phyloP scores from a whole-genome alignment of 1,284 basidiomycete species.

The Cryptococcus amylolentus region DNA sequence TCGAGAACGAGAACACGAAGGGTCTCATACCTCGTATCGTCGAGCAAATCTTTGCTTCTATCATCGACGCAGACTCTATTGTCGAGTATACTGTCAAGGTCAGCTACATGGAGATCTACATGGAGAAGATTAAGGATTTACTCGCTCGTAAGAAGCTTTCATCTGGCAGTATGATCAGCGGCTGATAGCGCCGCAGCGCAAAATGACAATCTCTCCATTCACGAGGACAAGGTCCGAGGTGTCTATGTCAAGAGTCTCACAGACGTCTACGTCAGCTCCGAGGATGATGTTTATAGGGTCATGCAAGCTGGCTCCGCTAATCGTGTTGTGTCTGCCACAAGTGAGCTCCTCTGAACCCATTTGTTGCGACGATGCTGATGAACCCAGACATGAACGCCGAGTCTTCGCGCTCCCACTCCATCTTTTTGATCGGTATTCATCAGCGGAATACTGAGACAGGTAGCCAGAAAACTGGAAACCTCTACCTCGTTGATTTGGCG shows the following conservation, averaged over 20 bases:
- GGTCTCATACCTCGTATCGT: slow-evolving; percentile 98
- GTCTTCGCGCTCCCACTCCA: slow-evolving; percentile 97
- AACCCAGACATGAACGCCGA: slow-evolving; percentile 98
- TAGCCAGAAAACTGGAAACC: slow-evolving; percentile 90
- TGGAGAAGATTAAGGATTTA: slow-evolving; percentile 93
- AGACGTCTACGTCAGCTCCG: slow-evolving; percentile 95
- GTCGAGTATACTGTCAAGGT: slow-evolving; percentile 99
- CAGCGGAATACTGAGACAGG: slow-evolving; percentile 96
- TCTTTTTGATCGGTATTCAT: slow-evolving; percentile 96
- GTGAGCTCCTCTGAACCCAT: slow-evolving; percentile 55
- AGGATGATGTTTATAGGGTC: slow-evolving; percentile 97
- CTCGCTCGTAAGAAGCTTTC: slow-evolving; percentile 76
- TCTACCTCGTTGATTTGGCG: slow-evolving; percentile 97
- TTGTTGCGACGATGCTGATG: neutral
- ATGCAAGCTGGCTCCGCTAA: slow-evolving; percentile 94
- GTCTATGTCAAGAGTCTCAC: slow-evolving; percentile 98
- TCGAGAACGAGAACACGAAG: slow-evolving; percentile 84
- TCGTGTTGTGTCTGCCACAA: slow-evolving; percentile 90
- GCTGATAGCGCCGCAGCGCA: slow-evolving; percentile 61
- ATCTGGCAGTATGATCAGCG: neutral
- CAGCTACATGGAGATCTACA: slow-evolving; percentile 99
- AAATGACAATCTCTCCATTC: slow-evolving; percentile 97
- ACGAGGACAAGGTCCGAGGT: slow-evolving; percentile 96
- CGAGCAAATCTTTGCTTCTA: slow-evolving; percentile 98
- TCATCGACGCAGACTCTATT: slow-evolving; percentile 89